Conservation (phyloP, 176 grass and related monocot species). For the Ensete glaucum region DNA sequence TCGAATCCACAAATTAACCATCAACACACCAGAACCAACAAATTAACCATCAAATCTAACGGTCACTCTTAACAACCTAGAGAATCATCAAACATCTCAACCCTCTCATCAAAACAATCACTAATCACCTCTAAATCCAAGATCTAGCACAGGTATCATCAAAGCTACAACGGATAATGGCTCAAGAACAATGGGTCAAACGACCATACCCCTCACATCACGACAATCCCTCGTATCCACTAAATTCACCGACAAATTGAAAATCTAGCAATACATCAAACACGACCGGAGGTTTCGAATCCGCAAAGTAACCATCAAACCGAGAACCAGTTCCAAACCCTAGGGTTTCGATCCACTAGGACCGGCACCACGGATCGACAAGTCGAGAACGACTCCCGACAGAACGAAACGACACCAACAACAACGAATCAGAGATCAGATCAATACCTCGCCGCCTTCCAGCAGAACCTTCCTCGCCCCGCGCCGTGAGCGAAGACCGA, state of each 20-base stretch:
- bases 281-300: not conserved
- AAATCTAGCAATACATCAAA: not conserved
- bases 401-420: not conserved
- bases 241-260: too few species aligned
- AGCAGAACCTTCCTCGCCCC: conserved; percentile 7
- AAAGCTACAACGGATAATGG: not conserved
- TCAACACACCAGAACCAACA: not conserved
- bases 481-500: conserved; percentile 5
- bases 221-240: not conserved
- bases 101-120: not conserved
- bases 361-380: not conserved
- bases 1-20: not conserved
- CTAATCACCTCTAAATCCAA: not conserved
- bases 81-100: not conserved
- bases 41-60: not conserved
- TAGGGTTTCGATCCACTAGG: not conserved
- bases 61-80: not conserved
- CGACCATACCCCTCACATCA: not conserved
- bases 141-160: not conserved
- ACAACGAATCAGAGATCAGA: too few species aligned
- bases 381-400: not conserved
- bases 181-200: not conserved
- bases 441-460: conserved; percentile 4
- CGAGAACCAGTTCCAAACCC: not conserved
- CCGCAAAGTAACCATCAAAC: not conserved